Base-by-base conservation (phyloP, 2,329 filamentous ascomycete species). In the Fusarium sp. region DNA sequence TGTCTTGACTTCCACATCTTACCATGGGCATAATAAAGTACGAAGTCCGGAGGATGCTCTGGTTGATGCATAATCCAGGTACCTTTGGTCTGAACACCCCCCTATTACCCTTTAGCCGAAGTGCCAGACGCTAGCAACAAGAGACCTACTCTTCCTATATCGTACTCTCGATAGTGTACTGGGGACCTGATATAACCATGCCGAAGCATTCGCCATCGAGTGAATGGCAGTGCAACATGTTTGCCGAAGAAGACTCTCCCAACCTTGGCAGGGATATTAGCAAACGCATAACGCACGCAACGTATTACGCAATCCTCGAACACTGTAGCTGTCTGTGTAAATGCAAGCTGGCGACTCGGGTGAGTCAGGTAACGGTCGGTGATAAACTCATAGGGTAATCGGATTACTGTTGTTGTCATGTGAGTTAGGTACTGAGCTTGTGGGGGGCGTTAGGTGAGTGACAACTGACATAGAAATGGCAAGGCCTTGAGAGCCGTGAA, bases 1-100 rank as follows among this genome's bases (percentile, higher is more conserved):
- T 37, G 16, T 4, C 12, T 15, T 9, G 6, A n/a, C 28, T 18
- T 37, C 42, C 15, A 13, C 46, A 40, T 30, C 83, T 71, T 80
- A 90, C 91, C 93, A 76, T 97, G 93, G 40, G 88, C 87, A 76
- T 96, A 96, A 76, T 93, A 95, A 3, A 97, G 79, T n/a, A 94
- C 89, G 57, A 96, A 82, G 75, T 96, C 92, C 0, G 92, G 90
- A 55, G 86, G 82, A 49, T 83, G 80, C 38, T 84, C 81, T 16
- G 86, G 84, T 71, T 92, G 85, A 44, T 86, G 80, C 41, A 86
- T 85, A 49, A 94, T 87, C 89, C 91, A 95, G 6, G 95, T 79
- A 4, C 92, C 92, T 61, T 83, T 83, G 59, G 89, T 65, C 38
- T 70, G 62, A n/a, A 85, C 45, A 77, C 81, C 84, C 53, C 62